phyloP scores from a whole-genome alignment of 2,329 filamentous ascomycete species.

The Aspergillus neoniger region DNA sequence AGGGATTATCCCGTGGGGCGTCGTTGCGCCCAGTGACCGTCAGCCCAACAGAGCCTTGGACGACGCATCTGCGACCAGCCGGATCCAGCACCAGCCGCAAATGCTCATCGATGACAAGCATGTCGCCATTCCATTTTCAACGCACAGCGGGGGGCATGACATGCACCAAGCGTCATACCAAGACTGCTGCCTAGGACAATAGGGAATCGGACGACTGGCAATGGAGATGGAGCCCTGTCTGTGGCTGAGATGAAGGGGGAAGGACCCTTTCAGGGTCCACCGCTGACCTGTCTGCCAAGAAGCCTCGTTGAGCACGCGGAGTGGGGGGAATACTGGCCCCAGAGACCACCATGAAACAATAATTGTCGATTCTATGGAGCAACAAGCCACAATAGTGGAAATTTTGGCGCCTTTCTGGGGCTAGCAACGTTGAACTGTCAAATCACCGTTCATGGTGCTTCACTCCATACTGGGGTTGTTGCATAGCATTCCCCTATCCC shows the following conservation, averaged over 20 bases:
- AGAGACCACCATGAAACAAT: slow-evolving; percentile 7
- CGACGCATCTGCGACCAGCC: background rate
- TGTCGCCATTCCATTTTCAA: background rate
- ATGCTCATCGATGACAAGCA: slow-evolving; percentile 5
- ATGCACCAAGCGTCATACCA: background rate
- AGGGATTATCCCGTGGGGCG: background rate
- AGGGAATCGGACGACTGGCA: background rate
- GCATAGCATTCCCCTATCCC: slow-evolving; percentile 1
- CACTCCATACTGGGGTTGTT: background rate
- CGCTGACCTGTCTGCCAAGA: slow-evolving; percentile 18
- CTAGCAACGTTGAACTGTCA: slow-evolving; percentile 1
- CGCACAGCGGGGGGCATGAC: background rate
- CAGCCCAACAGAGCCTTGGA: background rate
- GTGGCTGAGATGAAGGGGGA: background rate
- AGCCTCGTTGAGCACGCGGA: slow-evolving; percentile 7
- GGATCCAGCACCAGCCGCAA: slow-evolving; percentile 1
- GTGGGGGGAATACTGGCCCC: slow-evolving; percentile 12
- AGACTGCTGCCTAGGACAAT: slow-evolving; percentile 5
- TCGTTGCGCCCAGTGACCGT: background rate
- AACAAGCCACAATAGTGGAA: background rate
- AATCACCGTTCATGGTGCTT: background rate
- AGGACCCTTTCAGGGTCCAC: slow-evolving; percentile 14
- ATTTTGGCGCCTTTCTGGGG: slow-evolving; percentile 7
- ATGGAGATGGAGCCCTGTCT: background rate
- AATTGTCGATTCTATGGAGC: background rate